Evolutionary conservation across 345 rosid species (phyloP).

Genomic region (Gossypium turneri): DNA sequence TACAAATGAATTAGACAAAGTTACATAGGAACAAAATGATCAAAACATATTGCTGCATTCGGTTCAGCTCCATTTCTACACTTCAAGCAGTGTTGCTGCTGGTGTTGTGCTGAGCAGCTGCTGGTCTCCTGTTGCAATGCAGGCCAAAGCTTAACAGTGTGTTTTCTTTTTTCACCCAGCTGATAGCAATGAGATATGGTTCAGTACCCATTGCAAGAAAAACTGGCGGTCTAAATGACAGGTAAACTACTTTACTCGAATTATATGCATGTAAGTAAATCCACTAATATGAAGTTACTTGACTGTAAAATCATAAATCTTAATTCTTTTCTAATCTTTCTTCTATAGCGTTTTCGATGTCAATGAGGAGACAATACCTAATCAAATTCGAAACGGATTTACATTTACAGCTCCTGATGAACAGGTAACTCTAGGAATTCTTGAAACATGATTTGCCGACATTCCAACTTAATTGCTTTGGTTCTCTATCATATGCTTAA

Average conservation of each 20-base stretch:
- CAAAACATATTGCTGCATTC: no score
- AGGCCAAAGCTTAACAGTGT: no score
- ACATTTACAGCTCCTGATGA: conserved; percentile 70
- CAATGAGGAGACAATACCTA: conserved; percentile 71
- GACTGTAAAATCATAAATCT: conserved; percentile 1
- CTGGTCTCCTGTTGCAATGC: no score
- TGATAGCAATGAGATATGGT: conserved; percentile 96
- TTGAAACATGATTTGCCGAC: not conserved
- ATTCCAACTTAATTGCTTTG: not conserved
- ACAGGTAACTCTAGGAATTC: conserved; percentile 41
- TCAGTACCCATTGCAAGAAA: conserved; percentile 80
- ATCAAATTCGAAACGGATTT: conserved; percentile 65
- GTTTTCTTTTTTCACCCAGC: conserved; percentile 31
- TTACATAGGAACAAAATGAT: no score
- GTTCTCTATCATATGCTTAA: not conserved
- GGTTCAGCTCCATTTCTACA: no score
- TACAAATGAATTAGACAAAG: no score
- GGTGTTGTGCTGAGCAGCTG: no score
- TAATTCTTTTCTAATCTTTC: conserved; percentile 1
- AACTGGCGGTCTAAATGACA: conserved; percentile 93
- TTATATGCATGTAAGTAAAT: not conserved
- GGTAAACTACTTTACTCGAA: conserved; percentile 37
- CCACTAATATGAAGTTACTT: conserved; percentile 8
- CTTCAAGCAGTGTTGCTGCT: no score
- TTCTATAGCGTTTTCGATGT: conserved; percentile 69